These are phyloP conservation scores for Hypoxylon cercidicola DNA, from an alignment of 495 filamentous ascomycete species.

Conservation along the genomic window DNA sequence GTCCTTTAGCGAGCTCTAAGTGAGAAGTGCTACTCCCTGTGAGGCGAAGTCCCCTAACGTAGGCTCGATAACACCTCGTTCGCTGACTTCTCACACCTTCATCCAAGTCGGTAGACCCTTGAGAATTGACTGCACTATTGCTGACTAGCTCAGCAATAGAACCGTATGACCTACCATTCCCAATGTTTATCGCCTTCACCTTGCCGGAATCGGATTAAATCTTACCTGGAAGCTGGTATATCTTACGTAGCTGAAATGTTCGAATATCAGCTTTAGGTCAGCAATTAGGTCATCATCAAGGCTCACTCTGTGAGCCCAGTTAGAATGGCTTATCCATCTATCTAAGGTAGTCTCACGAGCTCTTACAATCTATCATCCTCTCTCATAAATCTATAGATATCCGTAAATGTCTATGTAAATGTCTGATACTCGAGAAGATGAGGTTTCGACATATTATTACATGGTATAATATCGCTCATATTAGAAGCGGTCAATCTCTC, in stretches of 20 bases:
- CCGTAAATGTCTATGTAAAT: too few relatives aligned
- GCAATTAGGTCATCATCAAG: slow-evolving; percentile 23
- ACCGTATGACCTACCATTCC: slow-evolving; percentile 22
- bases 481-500: too few relatives aligned
- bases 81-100: slow-evolving; percentile 12
- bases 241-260: slow-evolving; percentile 15
- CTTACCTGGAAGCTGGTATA: slow-evolving; percentile 6
- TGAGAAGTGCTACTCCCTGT: background rate
- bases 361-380: background rate
- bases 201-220: slow-evolving; percentile 12
- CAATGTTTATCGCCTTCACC: background rate
- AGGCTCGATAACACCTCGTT: background rate
- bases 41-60: background rate
- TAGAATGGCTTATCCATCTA: background rate
- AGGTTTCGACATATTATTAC: too few relatives aligned
- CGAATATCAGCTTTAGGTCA: slow-evolving; percentile 11
- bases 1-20: background rate
- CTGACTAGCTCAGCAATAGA: slow-evolving; percentile 7
- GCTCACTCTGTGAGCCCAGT: slow-evolving; percentile 25
- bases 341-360: background rate
- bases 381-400: too few relatives aligned
- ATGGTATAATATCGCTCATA: too few relatives aligned
- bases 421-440: too few relatives aligned
- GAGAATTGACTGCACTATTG: slow-evolving; percentile 8
- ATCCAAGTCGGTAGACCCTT: background rate